A percentile compares a stretch with the other conserved stretches of the same genome.
Conservation (phyloP, 2,329 filamentous ascomycete genomes). For the Apiospora hydei region DNA sequence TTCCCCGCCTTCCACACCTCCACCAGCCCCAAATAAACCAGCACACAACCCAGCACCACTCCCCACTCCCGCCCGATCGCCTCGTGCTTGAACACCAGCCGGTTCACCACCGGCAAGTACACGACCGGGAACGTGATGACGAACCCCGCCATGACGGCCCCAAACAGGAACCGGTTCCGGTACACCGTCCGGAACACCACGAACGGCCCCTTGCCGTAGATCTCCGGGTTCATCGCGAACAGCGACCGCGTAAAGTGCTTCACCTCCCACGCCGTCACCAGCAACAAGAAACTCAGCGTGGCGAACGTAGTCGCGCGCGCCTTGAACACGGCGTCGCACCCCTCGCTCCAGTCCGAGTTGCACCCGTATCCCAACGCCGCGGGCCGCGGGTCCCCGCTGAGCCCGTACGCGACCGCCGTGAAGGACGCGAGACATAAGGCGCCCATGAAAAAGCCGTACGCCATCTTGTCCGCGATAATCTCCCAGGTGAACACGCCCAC, state of each 20-base stretch:
- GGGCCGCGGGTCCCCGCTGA: conserved; percentile 43
- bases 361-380: conserved; percentile 61
- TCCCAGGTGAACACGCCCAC: conserved; percentile 70
- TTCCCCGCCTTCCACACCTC: conserved; percentile 76
- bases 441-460: conserved; percentile 71
- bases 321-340: conserved; percentile 66
- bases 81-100: conserved; percentile 72
- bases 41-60: conserved; percentile 65
- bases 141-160: conserved; percentile 67
- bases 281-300: conserved; percentile 70
- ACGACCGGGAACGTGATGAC: conserved; percentile 67
- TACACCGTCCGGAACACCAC: conserved; percentile 68
- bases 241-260: conserved; percentile 74
- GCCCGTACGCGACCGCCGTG: conserved; percentile 63
- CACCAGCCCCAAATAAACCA: conserved; percentile 67
- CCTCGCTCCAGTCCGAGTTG: conserved; percentile 59
- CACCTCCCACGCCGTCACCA: conserved; percentile 77
- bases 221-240: conserved; percentile 69
- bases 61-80: conserved; percentile 77
- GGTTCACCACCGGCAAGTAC: conserved; percentile 73
- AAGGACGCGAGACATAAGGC: conserved; percentile 68
- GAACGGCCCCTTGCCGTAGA: conserved; percentile 48
- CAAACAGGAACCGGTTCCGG: conserved; percentile 73
- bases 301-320: conserved; percentile 75
- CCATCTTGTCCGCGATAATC: conserved; percentile 70